Conservation (phyloP, 2,329 filamentous ascomycete species). For the Capronia americana region DNA sequence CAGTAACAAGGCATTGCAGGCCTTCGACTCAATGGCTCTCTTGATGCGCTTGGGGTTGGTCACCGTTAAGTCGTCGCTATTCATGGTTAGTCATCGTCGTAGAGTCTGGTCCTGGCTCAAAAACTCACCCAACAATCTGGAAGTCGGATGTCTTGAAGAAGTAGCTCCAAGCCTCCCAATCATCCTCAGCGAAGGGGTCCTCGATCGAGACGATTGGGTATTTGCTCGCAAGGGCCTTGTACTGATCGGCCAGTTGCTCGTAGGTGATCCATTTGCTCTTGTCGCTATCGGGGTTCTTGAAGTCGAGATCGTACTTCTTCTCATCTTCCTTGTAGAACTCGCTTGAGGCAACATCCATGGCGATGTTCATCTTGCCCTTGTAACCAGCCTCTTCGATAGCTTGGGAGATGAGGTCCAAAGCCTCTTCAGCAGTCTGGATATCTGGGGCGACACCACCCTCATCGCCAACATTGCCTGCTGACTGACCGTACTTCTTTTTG, state of each 20-base stretch:
- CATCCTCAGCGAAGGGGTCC: slow-evolving; percentile 98
- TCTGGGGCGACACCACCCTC: slow-evolving; percentile 99
- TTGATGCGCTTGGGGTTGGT: slow-evolving; percentile 99
- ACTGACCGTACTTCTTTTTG: slow-evolving; percentile 99
- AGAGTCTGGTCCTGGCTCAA: background rate
- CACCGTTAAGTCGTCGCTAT: slow-evolving; percentile 88
- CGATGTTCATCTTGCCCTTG: slow-evolving; percentile 94
- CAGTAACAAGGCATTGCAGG: slow-evolving; percentile 95
- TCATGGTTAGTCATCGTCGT: slow-evolving; percentile 47
- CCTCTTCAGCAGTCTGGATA: slow-evolving; percentile 96
- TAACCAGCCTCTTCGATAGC: slow-evolving; percentile 96
- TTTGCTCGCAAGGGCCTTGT: slow-evolving; percentile 85
- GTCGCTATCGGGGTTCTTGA: slow-evolving; percentile 99
- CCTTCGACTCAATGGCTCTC: slow-evolving; percentile 99
- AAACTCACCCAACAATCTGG: slow-evolving; percentile 78
- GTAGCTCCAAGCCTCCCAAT: slow-evolving; percentile 99
- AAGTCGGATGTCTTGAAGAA: slow-evolving; percentile 99
- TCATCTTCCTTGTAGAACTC: slow-evolving; percentile 98
- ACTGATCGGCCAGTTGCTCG: slow-evolving; percentile 91
- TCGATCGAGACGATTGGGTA: slow-evolving; percentile 99
- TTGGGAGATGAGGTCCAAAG: slow-evolving; percentile 92
- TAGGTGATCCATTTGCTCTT: slow-evolving; percentile 97
- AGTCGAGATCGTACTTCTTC: slow-evolving; percentile 99
- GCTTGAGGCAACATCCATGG: slow-evolving; percentile 98
- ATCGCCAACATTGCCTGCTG: slow-evolving; percentile 97